Percentiles rank a stretch among this genome's conserved stretches.
Conservation (phyloP, 2,329 filamentous ascomycete genomes). For the Penicillium sp. region DNA sequence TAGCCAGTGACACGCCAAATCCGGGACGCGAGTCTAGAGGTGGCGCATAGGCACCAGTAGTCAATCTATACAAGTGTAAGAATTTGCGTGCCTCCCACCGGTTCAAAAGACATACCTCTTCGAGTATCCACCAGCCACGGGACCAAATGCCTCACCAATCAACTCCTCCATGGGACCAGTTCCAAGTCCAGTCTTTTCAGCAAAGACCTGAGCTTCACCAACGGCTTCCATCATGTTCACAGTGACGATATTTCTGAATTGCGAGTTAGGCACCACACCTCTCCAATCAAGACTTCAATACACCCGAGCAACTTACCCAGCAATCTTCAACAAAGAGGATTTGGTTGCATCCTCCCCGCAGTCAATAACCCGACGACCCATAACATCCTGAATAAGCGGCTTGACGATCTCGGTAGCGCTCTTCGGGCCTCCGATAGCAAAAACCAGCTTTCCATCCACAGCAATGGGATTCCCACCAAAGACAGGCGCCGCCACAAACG, state of each 20-base stretch:
- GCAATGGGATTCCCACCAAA: slow-evolving; percentile 45
- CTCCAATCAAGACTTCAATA: background rate
- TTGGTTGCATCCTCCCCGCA: slow-evolving; percentile 44
- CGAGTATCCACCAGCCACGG: slow-evolving; percentile 42
- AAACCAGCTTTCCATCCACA: slow-evolving; percentile 45
- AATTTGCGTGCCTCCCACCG: background rate
- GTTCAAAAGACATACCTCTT: slow-evolving; percentile 29
- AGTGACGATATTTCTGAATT: slow-evolving; percentile 39
- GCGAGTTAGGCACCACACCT: background rate
- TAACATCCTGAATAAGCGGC: slow-evolving; percentile 43
- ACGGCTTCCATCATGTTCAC: slow-evolving; percentile 46
- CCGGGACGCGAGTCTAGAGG: slow-evolving; percentile 34
- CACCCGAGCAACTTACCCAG: slow-evolving; percentile 30
- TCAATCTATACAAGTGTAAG: slow-evolving; percentile 29
- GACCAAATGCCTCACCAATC: slow-evolving; percentile 43
- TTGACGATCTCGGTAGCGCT: slow-evolving; percentile 33
- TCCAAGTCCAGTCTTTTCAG: slow-evolving; percentile 45
- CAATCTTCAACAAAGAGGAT: slow-evolving; percentile 44
- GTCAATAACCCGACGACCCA: slow-evolving; percentile 42
- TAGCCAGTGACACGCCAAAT: slow-evolving; percentile 37
- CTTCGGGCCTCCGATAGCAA: slow-evolving; percentile 40
- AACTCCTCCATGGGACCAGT: slow-evolving; percentile 41
- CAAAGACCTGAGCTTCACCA: slow-evolving; percentile 46
- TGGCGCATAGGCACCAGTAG: slow-evolving; percentile 42
- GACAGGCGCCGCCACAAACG: slow-evolving; percentile 42